Evolutionary conservation across 306 rosid species (phyloP), one percentile per base, ranked within the genome.

Genomic region (Pyrus betulifolia): DNA sequence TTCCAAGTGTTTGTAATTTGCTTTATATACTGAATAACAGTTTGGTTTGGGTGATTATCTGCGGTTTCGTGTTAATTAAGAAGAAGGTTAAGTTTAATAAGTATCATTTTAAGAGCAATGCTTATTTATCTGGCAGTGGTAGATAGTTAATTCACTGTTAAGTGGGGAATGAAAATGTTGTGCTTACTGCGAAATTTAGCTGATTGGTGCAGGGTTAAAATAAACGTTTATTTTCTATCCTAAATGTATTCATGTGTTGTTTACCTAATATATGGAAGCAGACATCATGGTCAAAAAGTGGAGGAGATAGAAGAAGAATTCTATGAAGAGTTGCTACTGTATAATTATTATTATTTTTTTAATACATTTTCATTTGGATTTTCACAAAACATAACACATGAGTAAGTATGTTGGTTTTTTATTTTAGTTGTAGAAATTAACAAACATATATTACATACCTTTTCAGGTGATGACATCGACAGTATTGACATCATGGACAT

Each of bases 221-320:
- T 25, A 25, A 25, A 25, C 2, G 27, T 25, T 25, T 25, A 25
- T 25, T 25, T 25, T 25, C 27, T 25, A 25, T 25, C 27, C 27
- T 45, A 45, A 45, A 45, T 4, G 30, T n/a, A 44, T 71, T 62
- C 69, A 45, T 71, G 81, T 69, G 77, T 83, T 85, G 78, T 78
- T 55, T 77, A 70, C 78, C 52, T 72, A 28, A 92, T 96, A 84
- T 96, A 91, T 81, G 99, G 96, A 74, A 87, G 89, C 84, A 82
- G 82, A 86, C 81, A 79, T 59, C 86, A 79, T 55, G 86, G 78
- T 59, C 86, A 84, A 78, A 84, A 75, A 57, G 93, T 92, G 76
- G 98, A 91, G 80, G 96, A 96, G 72, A 80, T 96, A 85, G 97
- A 92, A 85, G 93, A 92, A 81, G 97, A 71, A 72, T 96, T 89